Conservation (phyloP, 768 basidiomycete genomes). For the Clitopilus passeckerianus region DNA sequence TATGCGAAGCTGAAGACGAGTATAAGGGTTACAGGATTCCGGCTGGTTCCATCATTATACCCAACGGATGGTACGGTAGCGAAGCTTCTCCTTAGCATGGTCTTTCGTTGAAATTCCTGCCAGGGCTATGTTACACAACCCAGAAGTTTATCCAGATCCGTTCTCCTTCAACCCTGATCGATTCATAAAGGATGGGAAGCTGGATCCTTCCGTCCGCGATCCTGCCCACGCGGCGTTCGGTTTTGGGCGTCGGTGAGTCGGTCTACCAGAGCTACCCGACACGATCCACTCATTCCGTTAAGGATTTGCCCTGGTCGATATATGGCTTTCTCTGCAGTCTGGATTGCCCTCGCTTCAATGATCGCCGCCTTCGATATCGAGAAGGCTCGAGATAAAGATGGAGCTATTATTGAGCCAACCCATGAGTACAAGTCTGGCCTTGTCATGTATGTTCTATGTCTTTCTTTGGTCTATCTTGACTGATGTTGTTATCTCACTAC, state of each 20-base stretch:
- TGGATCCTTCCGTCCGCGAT: slow-evolving; percentile 19
- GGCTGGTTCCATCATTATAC: slow-evolving; percentile 21
- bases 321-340: slow-evolving; percentile 26
- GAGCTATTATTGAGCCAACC: slow-evolving; percentile 9
- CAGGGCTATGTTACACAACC: slow-evolving; percentile 38
- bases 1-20: slow-evolving; percentile 20
- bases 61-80: slow-evolving; percentile 21
- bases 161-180: slow-evolving; percentile 36
- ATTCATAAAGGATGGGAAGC: slow-evolving; percentile 22
- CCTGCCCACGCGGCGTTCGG: slow-evolving; percentile 24
- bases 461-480: neutral
- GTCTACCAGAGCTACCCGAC: neutral
- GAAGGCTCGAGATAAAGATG: slow-evolving; percentile 13
- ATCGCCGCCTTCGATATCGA: slow-evolving; percentile 24
- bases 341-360: slow-evolving; percentile 22
- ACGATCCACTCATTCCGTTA: neutral
- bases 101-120: neutral
- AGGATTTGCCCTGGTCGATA: slow-evolving; percentile 30
- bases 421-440: slow-evolving; percentile 3
- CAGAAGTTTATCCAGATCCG: slow-evolving; percentile 32
- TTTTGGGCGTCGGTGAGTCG: slow-evolving; percentile 21
- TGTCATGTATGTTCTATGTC: neutral
- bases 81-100: neutral
- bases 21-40: slow-evolving; percentile 31
- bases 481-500: slow-evolving; percentile 1